These are phyloP conservation scores for Xylariaceae sp. DNA, from an alignment of 2,329 filamentous ascomycete genomes.

Conservation along the genomic window DNA sequence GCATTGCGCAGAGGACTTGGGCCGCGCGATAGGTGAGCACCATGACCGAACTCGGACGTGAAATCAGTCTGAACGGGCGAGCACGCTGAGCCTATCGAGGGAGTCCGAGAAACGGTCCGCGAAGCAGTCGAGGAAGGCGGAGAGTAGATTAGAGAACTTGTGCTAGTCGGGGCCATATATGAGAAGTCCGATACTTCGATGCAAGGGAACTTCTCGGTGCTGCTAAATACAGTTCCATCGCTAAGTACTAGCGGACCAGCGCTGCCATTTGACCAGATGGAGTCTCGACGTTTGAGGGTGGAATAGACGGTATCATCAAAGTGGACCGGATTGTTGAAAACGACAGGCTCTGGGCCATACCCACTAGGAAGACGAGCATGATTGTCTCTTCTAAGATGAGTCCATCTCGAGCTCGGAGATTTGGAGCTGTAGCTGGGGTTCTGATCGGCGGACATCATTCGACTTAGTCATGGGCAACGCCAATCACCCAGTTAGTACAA, in stretches of 20 bases:
- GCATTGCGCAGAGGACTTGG: constrained; percentile 32
- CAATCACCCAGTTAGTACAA: neutral
- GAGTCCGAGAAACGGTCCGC: constrained; percentile 26
- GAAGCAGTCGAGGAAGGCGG: constrained; percentile 27
- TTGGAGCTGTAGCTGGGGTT: neutral
- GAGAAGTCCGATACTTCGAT: constrained; percentile 17
- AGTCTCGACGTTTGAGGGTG: constrained; percentile 16
- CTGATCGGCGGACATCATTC: constrained; percentile 8
- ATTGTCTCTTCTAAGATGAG: neutral
- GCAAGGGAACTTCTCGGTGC: constrained; percentile 20
- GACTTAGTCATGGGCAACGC: neutral
- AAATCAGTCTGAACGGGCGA: constrained; percentile 31
- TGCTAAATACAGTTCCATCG: constrained; percentile 3
- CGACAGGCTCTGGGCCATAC: constrained; percentile 4
- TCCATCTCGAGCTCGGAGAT: neutral
- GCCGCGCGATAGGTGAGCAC: constrained; percentile 14
- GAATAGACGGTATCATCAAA: constrained; percentile 14
- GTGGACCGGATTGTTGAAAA: constrained; percentile 7
- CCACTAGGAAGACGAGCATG: neutral
- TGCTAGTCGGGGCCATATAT: neutral
- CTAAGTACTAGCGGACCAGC: constrained; percentile 13
- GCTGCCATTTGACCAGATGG: constrained; percentile 23
- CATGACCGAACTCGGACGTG: constrained; percentile 17
- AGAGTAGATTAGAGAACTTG: constrained; percentile 25
- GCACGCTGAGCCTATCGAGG: constrained; percentile 24